phyloP scores from a whole-genome alignment of 306 rosid genomes.

The Cicer cuneatum region DNA sequence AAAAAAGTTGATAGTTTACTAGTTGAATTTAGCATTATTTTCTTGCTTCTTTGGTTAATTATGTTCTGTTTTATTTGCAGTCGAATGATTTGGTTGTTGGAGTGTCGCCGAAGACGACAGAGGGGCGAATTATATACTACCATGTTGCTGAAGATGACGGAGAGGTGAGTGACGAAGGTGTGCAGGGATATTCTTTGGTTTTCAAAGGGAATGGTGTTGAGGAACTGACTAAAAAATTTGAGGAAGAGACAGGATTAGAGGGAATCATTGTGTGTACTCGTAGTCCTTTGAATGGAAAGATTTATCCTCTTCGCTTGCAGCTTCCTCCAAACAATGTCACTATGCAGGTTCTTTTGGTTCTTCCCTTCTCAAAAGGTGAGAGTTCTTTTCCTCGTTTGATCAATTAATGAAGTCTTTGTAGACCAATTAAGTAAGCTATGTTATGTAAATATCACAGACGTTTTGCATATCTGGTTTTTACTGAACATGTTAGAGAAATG shows the following conservation, averaged over 20 bases:
- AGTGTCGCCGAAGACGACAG: constrained; percentile 56
- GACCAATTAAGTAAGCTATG: too few species aligned
- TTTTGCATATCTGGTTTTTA: too few species aligned
- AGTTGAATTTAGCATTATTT: not conserved
- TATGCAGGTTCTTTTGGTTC: constrained; percentile 76
- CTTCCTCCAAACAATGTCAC: constrained; percentile 90
- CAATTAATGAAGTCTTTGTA: not conserved
- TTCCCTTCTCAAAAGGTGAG: constrained; percentile 63
- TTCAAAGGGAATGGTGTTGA: constrained; percentile 86
- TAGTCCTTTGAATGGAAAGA: constrained; percentile 80
- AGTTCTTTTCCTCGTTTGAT: not conserved
- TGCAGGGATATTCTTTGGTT: constrained; percentile 57
- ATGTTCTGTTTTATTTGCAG: constrained; percentile 51
- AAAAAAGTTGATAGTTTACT: not conserved
- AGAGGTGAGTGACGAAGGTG: constrained; percentile 66
- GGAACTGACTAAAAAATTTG: constrained; percentile 70
- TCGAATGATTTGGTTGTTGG: constrained; percentile 51
- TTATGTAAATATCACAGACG: too few species aligned
- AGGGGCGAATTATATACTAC: constrained; percentile 83
- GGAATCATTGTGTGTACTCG: constrained; percentile 73
- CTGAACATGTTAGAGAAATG: too few species aligned
- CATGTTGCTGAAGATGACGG: constrained; percentile 82
- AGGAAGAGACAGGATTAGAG: constrained; percentile 80
- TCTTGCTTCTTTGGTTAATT: not conserved
- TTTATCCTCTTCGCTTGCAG: constrained; percentile 87